Evolutionary conservation across 768 basidiomycete species (phyloP), one percentile per base, ranked within the genome.

Genomic region (Russula vinacea): DNA sequence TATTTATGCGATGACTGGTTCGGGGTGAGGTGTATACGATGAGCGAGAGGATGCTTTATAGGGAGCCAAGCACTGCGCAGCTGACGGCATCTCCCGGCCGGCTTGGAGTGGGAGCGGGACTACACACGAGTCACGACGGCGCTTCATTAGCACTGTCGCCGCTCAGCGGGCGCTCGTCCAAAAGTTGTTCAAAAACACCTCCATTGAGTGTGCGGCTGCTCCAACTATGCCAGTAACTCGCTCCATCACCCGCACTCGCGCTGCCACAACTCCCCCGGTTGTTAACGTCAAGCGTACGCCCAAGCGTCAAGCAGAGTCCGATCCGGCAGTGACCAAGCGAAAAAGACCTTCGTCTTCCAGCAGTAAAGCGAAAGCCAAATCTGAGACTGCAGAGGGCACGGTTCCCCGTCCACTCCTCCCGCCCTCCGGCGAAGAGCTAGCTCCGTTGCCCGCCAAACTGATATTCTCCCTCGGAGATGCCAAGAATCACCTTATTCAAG

Each of bases 381-480:
- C 35, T 26, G 37, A 55, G 22, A 51, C 40, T 7, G 47, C 35
- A 7, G 51, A 56, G 9, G 52, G 8, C 3, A 44, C 19, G 7
- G 37, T 45, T 8, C 54, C 57, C 49, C 47, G 35, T 40, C 50
- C 53, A 16, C 55, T 49, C 35, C 22, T 53, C 13, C 22, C 26
- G n/a, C 45, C 47, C 1, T 49, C 70, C 14, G 57, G 16, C 5
- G 62, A 58, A 60, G 54, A 61, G 16, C 17, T 42, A 37, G 60
- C 56, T 19, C 72, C 88, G 40, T 80, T 94, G 13, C 89, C 92
- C 5, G 86, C 90, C 1, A 76, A 80, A 9, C 80, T 94, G 39
- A 81, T 82, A 7, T 95, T 95, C 76, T 82, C 83, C n/a, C 86
- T 92, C 67, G 83, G 86, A 52, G 83, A 85, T 9, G 93, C 90